phyloP scores from a whole-genome alignment of 1,284 basidiomycete species.

The Porphyrellus sp. region DNA sequence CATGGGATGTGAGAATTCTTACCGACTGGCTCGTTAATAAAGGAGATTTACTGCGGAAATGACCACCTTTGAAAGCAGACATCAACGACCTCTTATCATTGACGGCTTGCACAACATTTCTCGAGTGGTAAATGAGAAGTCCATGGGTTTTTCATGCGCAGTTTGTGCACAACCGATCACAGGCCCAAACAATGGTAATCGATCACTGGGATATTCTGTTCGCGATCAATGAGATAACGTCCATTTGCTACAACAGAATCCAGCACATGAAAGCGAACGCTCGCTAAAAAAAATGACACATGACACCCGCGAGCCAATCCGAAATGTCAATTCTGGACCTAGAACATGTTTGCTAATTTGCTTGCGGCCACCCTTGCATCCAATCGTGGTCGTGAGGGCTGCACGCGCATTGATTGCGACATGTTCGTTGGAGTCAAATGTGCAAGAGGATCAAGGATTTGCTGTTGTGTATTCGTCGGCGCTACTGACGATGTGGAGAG shows the following conservation, averaged over 20 bases:
- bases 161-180: no score
- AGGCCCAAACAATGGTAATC: no score
- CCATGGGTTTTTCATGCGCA: no score
- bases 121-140: background rate
- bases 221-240: slow-evolving; percentile 2
- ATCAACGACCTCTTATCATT: no score
- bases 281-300: slow-evolving; percentile 3
- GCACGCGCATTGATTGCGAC: slow-evolving; percentile 64
- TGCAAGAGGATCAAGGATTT: slow-evolving; percentile 59
- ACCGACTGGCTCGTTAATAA: no score
- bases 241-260: slow-evolving; percentile 15
- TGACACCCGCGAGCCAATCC: background rate
- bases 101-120: no score
- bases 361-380: slow-evolving; percentile 83
- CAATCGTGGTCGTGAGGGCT: slow-evolving; percentile 62
- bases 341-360: slow-evolving; percentile 85
- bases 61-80: no score
- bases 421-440: slow-evolving; percentile 55
- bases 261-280: slow-evolving; percentile 20
- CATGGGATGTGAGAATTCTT: no score
- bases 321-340: slow-evolving; percentile 9
- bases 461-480: slow-evolving; percentile 26
- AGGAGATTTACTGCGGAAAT: no score
- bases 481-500: slow-evolving; percentile 18
- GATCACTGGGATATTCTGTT: background rate